A percentile compares a stretch with the other conserved stretches of the same genome.
These are phyloP conservation scores for Teunomyces aglyptinius DNA, from an alignment of 805 yeast genomes.

Conservation along the genomic window DNA sequence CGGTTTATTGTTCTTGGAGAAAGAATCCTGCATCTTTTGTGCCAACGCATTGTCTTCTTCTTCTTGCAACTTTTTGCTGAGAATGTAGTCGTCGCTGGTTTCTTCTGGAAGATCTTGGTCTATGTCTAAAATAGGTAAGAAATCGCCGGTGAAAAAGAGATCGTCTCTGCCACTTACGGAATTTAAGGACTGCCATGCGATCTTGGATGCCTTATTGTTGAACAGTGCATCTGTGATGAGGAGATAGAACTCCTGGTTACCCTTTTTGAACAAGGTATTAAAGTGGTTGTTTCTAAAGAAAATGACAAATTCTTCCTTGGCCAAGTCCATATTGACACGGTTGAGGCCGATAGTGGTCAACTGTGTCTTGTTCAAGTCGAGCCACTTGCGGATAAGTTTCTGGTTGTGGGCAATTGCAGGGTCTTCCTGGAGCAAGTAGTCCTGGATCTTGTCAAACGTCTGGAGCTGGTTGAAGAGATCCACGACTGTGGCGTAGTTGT, in stretches of 20 bases:
- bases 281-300: conserved; percentile 91
- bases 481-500: conserved; percentile 15
- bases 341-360: conserved; percentile 66
- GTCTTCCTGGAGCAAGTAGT: conserved; percentile 38
- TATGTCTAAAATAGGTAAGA: conserved; percentile 44
- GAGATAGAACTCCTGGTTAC: conserved; percentile 50
- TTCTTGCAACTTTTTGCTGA: conserved; percentile 51
- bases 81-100: conserved; percentile 23
- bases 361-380: conserved; percentile 69
- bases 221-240: conserved; percentile 78
- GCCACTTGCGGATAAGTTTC: conserved; percentile 30
- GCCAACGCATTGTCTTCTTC: conserved; percentile 58
- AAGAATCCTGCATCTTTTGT: conserved; percentile 38
- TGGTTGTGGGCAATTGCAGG: conserved; percentile 10
- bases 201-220: conserved; percentile 29
- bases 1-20: conserved; percentile 12
- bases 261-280: conserved; percentile 60
- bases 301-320: conserved; percentile 57
- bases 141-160: conserved; percentile 64
- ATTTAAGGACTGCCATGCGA: conserved; percentile 80
- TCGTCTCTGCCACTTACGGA: conserved; percentile 71
- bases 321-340: conserved; percentile 43
- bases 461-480: conserved; percentile 22
- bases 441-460: conserved; percentile 57
- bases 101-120: conserved; percentile 11